Percentiles rank a stretch among this genome's conserved stretches.
These are phyloP conservation scores for Apophysomyces variabilis DNA, from an alignment of 371 early-diverging fungal genomes.

Conservation along the genomic window DNA sequence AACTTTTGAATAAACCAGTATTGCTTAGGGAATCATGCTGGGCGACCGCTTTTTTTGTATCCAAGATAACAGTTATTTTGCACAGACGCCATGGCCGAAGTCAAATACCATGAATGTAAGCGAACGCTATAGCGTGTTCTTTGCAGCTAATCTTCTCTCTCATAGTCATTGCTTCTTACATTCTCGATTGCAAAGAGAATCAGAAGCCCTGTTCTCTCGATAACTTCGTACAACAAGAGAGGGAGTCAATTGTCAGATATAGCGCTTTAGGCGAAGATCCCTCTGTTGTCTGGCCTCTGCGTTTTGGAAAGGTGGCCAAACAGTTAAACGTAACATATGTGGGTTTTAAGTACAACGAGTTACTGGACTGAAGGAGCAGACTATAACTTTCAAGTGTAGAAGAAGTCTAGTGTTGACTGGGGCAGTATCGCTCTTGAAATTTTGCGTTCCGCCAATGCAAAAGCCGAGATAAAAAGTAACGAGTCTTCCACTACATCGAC, in stretches of 20 bases:
- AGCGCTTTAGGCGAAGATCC: neutral
- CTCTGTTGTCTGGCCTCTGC: neutral
- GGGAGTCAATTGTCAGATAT: neutral
- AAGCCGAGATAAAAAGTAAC: neutral
- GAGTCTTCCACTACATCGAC: neutral
- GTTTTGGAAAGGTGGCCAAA: neutral
- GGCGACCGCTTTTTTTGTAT: too few species aligned
- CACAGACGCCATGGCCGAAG: too few species aligned
- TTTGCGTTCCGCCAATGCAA: neutral
- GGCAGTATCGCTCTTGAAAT: neutral
- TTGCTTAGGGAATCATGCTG: too few species aligned
- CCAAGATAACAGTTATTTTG: too few species aligned
- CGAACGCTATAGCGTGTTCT: too few species aligned
- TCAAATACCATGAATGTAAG: too few species aligned
- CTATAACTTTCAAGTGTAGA: neutral
- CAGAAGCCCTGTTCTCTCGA: neutral
- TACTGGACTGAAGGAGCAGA: neutral
- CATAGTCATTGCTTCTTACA: neutral
- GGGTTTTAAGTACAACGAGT: neutral
- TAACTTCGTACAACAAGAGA: neutral
- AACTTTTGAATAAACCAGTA: too few species aligned
- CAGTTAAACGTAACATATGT: neutral
- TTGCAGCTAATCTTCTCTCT: too few species aligned
- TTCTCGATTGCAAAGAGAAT: neutral
- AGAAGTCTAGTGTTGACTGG: neutral